Base-by-base conservation (phyloP, 2,329 filamentous ascomycete genomes). In the Fusarium graminum region DNA sequence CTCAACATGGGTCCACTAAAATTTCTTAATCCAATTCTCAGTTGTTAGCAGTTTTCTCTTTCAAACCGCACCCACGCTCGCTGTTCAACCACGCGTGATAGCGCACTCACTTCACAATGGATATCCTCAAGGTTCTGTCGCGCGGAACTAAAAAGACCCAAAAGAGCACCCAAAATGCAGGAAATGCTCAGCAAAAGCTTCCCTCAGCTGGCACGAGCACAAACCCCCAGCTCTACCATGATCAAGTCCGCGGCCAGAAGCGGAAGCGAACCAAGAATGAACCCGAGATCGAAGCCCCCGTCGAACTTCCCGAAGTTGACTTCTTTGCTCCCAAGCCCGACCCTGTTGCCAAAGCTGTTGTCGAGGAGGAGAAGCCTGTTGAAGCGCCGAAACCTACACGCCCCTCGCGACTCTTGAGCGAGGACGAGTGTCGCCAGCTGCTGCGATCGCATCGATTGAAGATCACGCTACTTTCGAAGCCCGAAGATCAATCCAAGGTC, bases 361-460 rank as follows among this genome's bases (percentile, higher is more conserved):
- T 65, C 17, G 65, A 72, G 36, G 14, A 51, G 6, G 54, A 63
- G 32, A 62, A 75, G 39, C 56, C 70, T 56, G 43, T 72, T 45
- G 74, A 63, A 56, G 71, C 51, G 67, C 63, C 71, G 14, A 76
- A 76, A 19, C 76, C 78, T 13, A 57, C 45, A 7, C 63, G 66
- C 4, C 42, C 65, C 11, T 71, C 75, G 16, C 74, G 74, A 51
- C 75, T 79, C 51, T 69, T 93, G 69, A 86, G 88, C 70, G 85
- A 91, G 71, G 89, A 90, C 56, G 88, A 94, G 74, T 90, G 92
- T 70, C 89, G 90, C 70, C 87, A 89, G 60, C 82, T 94, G 12
- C 80, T 97, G 63, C 89, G 89, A 63, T 90, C 88, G 56, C 93
- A 97, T 78, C 91, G 93, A 66, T 83, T 97, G 67, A 97, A 97